Conservation (phyloP, 2,329 filamentous ascomycete genomes). For the Fusarium dlaminii region DNA sequence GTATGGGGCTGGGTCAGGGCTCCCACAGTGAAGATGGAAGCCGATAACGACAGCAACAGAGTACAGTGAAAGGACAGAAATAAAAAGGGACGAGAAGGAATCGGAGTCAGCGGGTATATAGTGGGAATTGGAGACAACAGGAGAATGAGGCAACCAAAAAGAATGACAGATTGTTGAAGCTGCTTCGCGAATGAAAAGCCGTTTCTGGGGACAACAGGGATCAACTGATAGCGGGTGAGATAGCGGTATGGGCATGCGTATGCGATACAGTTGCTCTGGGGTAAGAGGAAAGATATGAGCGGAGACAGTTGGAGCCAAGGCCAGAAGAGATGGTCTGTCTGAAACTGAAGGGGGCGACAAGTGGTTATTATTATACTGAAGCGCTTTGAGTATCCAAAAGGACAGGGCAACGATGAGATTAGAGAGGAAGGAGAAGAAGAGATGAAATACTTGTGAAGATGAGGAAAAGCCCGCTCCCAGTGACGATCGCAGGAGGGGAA, state of each 20-base stretch:
- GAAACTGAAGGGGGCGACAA: neutral
- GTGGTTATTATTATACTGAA: neutral
- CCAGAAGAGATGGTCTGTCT: neutral
- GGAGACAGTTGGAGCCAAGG: conserved; percentile 28
- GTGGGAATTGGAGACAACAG: neutral
- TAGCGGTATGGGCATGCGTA: conserved; percentile 43
- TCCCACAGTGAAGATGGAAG: neutral
- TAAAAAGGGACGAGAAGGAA: neutral
- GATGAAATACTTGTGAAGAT: conserved; percentile 10
- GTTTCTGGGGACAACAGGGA: conserved; percentile 22
- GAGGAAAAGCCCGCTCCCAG: conserved; percentile 5
- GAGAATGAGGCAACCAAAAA: conserved; percentile 25
- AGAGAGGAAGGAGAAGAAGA: neutral
- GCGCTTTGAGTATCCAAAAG: neutral
- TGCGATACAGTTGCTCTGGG: conserved; percentile 41
- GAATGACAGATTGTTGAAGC: conserved; percentile 27
- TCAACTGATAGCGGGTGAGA: conserved; percentile 42
- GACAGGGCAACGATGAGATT: neutral
- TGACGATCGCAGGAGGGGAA: conserved; percentile 29
- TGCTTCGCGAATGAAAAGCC: conserved; percentile 34
- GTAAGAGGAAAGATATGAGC: conserved; percentile 42
- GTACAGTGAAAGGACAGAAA: neutral
- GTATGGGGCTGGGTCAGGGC: conserved; percentile 5
- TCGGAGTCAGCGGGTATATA: conserved; percentile 8
- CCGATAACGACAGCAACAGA: conserved; percentile 7